Conservation (phyloP, 768 basidiomycete genomes). For the Lactifluus subvellereus region DNA sequence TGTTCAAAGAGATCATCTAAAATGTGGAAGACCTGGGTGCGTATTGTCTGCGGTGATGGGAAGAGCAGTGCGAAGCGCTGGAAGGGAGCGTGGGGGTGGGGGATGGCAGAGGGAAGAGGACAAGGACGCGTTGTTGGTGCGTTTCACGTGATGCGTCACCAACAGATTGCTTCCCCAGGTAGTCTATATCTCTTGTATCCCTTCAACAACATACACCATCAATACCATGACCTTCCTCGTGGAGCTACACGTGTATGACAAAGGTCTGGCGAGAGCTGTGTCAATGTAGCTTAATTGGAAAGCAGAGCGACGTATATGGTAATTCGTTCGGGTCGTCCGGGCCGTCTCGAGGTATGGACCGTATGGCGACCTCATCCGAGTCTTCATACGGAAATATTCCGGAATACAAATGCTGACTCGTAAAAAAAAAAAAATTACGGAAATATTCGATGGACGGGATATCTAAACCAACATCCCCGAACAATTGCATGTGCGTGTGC, state of each 20-base stretch:
- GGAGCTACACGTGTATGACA: slow-evolving; percentile 86
- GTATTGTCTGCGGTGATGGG: slow-evolving; percentile 69
- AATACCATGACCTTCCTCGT: slow-evolving; percentile 37
- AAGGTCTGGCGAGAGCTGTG: slow-evolving; percentile 74
- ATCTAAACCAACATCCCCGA: slow-evolving; percentile 70
- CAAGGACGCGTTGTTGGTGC: neutral
- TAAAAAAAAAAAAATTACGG: no score
- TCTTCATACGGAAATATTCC: no score
- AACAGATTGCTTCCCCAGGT: neutral
- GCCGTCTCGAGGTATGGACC: no score
- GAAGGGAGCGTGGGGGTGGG: neutral
- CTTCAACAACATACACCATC: neutral
- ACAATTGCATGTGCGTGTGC: slow-evolving; percentile 57
- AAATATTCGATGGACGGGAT: slow-evolving; percentile 85
- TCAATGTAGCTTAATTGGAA: slow-evolving; percentile 78
- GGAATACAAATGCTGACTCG: no score
- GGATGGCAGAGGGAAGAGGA: neutral
- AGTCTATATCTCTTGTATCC: neutral
- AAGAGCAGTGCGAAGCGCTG: slow-evolving; percentile 30
- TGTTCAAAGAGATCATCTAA: slow-evolving; percentile 60
- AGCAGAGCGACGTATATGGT: slow-evolving; percentile 93
- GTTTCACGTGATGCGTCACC: slow-evolving; percentile 21
- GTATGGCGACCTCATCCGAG: no score
- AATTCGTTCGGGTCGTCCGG: slow-evolving; percentile 21
- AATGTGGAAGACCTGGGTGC: slow-evolving; percentile 62